phyloP scores from a whole-genome alignment of 2,329 filamentous ascomycete species.

The Elsinoe ampelina region DNA sequence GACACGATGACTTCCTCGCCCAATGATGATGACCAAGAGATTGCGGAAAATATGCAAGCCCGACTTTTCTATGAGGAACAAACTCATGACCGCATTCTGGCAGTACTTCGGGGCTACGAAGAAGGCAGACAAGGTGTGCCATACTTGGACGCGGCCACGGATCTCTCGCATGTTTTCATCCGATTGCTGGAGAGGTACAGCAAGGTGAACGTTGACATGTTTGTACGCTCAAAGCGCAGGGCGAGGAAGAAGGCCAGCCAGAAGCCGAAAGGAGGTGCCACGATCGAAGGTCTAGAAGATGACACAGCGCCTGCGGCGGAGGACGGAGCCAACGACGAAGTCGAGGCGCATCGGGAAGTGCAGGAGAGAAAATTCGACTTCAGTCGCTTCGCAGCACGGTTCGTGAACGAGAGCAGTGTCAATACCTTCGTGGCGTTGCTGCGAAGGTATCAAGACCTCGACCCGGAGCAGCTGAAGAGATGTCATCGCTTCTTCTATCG shows the following conservation, averaged over 20 bases:
- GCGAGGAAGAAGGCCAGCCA: conserved; percentile 65
- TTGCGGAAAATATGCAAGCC: conserved; percentile 92
- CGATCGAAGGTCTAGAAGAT: conserved; percentile 30
- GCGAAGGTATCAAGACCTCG: conserved; percentile 70
- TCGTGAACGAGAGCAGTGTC: conserved; percentile 73
- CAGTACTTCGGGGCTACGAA: conserved; percentile 76
- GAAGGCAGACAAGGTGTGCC: conserved; percentile 70
- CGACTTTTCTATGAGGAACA: conserved; percentile 98
- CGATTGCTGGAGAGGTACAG: conserved; percentile 88
- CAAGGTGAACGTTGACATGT: conserved; percentile 88
- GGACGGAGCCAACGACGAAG: conserved; percentile 58
- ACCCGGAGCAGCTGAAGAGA: conserved; percentile 72
- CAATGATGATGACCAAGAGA: conserved; percentile 90
- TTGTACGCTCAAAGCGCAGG: conserved; percentile 72
- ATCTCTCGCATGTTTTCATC: conserved; percentile 83
- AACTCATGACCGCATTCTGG: conserved; percentile 78
- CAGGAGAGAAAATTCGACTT: conserved; percentile 94
- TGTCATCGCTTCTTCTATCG: conserved; percentile 91
- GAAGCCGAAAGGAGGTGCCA: conserved; percentile 31
- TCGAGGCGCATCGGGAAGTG: conserved; percentile 58
- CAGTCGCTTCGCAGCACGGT: conserved; percentile 67
- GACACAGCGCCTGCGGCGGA: conserved; percentile 49
- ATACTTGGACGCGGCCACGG: conserved; percentile 85
- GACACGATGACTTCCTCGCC: conserved; percentile 82
- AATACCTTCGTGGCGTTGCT: conserved; percentile 80